phyloP scores from a whole-genome alignment of 306 rosid species.

The Prunus dulcis region DNA sequence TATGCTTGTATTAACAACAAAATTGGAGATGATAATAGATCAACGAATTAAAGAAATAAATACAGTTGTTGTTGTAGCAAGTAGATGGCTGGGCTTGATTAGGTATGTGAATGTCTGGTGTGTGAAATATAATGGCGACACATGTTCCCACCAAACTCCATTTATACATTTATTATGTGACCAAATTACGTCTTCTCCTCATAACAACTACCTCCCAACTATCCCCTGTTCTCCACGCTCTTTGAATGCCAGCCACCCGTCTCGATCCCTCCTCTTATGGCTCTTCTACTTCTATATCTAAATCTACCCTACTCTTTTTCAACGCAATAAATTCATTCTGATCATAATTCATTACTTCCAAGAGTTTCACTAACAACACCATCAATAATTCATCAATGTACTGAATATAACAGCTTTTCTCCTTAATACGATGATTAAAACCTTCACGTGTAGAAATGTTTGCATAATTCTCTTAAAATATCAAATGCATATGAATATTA shows the following conservation, averaged over 20 bases:
- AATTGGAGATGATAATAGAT: not conserved
- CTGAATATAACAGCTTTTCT: no score
- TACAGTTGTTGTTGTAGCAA: not conserved
- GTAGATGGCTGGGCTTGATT: not conserved
- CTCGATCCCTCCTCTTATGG: not conserved
- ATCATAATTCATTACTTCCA: no score
- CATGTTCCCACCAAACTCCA: constrained; percentile 10
- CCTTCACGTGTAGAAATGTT: no score
- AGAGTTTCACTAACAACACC: no score
- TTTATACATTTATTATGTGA: not conserved
- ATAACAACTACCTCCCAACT: constrained; percentile 47
- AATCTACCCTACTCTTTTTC: not conserved
- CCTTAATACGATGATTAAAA: no score
- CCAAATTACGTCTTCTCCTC: not conserved
- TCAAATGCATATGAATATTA: no score
- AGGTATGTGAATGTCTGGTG: not conserved
- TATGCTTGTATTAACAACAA: no score
- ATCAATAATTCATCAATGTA: no score
- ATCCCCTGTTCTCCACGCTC: constrained; percentile 55
- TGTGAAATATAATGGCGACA: not conserved
- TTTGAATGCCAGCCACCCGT: constrained; percentile 58
- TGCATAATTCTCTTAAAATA: no score
- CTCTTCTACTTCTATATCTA: not conserved
- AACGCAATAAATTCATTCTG: not conserved
- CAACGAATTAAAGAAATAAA: no score